A percentile compares a stretch with the other conserved stretches of the same genome.
Evolutionary conservation across 1,284 basidiomycete genomes (phyloP).

Genomic region (Sanghuangporus sanghuang): DNA sequence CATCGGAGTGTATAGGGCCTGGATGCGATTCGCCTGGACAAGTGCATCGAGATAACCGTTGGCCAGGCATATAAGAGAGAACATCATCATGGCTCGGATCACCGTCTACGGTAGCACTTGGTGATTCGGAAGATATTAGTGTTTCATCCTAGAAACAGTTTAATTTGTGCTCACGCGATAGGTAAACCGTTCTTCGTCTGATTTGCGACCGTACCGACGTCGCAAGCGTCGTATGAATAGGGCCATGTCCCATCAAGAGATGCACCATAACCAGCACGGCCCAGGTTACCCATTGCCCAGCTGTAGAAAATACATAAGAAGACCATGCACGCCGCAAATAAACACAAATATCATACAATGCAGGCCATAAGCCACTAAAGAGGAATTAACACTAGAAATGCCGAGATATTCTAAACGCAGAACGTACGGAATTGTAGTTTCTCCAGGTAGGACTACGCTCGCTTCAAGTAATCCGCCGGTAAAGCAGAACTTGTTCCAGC

Average conservation of each 20-base stretch:
- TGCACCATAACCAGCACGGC: conserved; percentile 56
- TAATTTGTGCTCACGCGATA: conserved; percentile 21
- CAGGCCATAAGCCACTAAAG: conserved; percentile 45
- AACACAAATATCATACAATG: conserved; percentile 38
- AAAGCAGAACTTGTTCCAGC: conserved; percentile 95
- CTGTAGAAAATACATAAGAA: conserved; percentile 4
- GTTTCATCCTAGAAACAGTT: conserved; percentile 15
- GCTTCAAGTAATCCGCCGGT: conserved; percentile 76
- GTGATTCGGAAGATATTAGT: conserved; percentile 25
- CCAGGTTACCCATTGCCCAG: conserved; percentile 50
- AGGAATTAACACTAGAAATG: background rate
- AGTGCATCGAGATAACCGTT: conserved; percentile 77
- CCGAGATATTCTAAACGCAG: background rate
- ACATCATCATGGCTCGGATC: conserved; percentile 37
- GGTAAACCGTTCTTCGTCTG: conserved; percentile 38
- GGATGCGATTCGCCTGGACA: conserved; percentile 81
- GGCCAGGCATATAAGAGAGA: conserved; percentile 72
- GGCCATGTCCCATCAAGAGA: conserved; percentile 57
- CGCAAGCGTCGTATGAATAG: conserved; percentile 52
- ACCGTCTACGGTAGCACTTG: conserved; percentile 39
- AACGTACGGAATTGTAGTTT: conserved; percentile 35
- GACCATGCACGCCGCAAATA: conserved; percentile 29
- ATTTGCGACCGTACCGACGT: conserved; percentile 52
- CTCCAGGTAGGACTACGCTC: conserved; percentile 79
- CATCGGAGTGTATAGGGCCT: conserved; percentile 59